phyloP scores from a whole-genome alignment of 2,329 filamentous ascomycete genomes.

The Whalleya microplaca region DNA sequence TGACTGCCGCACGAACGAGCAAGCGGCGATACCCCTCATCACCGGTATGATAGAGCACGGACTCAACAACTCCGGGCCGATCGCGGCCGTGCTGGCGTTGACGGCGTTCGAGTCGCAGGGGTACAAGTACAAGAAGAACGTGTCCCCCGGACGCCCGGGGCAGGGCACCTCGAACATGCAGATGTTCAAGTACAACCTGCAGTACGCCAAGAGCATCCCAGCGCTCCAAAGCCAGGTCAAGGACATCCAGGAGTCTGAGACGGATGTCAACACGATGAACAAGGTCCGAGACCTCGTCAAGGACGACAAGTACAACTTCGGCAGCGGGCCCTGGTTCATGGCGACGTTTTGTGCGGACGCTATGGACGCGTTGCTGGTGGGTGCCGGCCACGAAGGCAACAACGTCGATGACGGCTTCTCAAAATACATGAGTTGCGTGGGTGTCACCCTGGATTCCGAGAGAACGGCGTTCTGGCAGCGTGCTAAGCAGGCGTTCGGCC shows the following conservation, averaged over 20 bases:
- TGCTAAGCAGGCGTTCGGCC: slow-evolving; percentile 53
- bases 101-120: slow-evolving; percentile 72
- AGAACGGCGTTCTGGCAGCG: slow-evolving; percentile 46
- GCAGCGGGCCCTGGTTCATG: slow-evolving; percentile 56
- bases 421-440: slow-evolving; percentile 54
- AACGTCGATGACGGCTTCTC: slow-evolving; percentile 48
- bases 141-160: slow-evolving; percentile 60
- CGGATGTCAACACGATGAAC: slow-evolving; percentile 39
- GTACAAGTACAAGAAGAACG: slow-evolving; percentile 74
- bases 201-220: slow-evolving; percentile 51
- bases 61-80: slow-evolving; percentile 58
- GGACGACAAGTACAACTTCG: slow-evolving; percentile 58
- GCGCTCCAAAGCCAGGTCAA: slow-evolving; percentile 40
- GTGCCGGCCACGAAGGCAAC: too few relatives aligned
- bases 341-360: slow-evolving; percentile 45
- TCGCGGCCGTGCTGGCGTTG: slow-evolving; percentile 71
- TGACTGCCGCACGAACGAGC: slow-evolving; percentile 67
- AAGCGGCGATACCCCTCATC: slow-evolving; percentile 62
- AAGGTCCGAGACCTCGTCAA: slow-evolving; percentile 49
- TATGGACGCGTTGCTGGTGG: slow-evolving; percentile 40
- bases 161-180: slow-evolving; percentile 71
- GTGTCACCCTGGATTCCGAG: slow-evolving; percentile 36
- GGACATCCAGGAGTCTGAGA: slow-evolving; percentile 24
- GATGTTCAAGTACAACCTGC: slow-evolving; percentile 46
- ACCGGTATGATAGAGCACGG: slow-evolving; percentile 60